phyloP scores from a whole-genome alignment of 495 filamentous ascomycete genomes.

The Penicillium silybi region DNA sequence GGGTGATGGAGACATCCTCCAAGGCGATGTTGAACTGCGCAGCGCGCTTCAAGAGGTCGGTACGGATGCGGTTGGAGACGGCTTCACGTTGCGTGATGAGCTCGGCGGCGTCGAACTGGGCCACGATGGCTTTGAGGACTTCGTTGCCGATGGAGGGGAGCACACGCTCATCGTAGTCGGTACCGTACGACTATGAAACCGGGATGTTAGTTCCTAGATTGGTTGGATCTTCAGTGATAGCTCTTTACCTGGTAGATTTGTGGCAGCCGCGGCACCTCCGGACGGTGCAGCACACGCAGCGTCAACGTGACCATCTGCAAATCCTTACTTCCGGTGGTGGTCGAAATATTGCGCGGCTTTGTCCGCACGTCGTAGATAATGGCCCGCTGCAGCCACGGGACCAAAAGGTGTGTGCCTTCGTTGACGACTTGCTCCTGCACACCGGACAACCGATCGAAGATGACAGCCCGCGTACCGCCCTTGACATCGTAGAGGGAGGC shows the following conservation, averaged over 20 bases:
- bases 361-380: constrained; percentile 98
- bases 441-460: constrained; percentile 92
- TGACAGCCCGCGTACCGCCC: constrained; percentile 89
- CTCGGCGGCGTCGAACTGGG: constrained; percentile 98
- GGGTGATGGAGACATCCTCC: constrained; percentile 98
- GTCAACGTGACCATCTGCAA: constrained; percentile 99
- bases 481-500: constrained; percentile 94
- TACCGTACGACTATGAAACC: constrained; percentile 64
- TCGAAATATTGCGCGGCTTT: constrained; percentile 93
- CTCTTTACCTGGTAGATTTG: constrained; percentile 92
- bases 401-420: constrained; percentile 95
- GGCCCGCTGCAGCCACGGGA: constrained; percentile 92
- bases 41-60: constrained; percentile 93
- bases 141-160: constrained; percentile 99
- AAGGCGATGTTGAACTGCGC: constrained; percentile 98
- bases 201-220: not conserved
- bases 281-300: constrained; percentile 88
- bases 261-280: constrained; percentile 85
- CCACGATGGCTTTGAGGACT: constrained; percentile 98
- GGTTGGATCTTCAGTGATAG: not conserved
- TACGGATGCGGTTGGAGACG: constrained; percentile 90
- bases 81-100: constrained; percentile 98
- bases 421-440: constrained; percentile 90
- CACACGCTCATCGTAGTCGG: constrained; percentile 98
- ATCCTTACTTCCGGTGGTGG: constrained; percentile 98